These are phyloP conservation scores for Cutaneotrichosporon cutaneum DNA, from an alignment of 1,284 basidiomycete genomes.

Conservation along the genomic window DNA sequence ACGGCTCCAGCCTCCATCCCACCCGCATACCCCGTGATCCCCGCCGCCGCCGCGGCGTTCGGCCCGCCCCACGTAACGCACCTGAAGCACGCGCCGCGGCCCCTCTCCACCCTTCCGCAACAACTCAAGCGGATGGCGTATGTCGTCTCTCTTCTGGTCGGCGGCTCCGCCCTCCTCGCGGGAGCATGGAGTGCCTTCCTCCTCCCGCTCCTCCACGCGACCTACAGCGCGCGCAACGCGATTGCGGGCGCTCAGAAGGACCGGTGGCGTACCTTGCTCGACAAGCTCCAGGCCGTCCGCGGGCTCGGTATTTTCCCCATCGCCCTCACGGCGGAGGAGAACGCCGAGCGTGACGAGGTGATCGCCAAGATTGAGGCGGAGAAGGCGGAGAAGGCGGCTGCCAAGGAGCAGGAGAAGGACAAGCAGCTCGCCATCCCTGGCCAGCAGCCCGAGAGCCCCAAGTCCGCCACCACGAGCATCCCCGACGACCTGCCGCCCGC, in stretches of 20 bases:
- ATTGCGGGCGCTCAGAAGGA: constrained; percentile 41
- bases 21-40: not conserved
- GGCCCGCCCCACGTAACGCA: not conserved
- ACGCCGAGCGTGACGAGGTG: constrained; percentile 4
- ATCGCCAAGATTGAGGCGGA: constrained; percentile 10
- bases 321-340: not conserved
- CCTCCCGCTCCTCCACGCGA: constrained; percentile 48
- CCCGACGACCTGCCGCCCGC: constrained; percentile 7
- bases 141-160: constrained; percentile 45
- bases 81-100: constrained; percentile 13
- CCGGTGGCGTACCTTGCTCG: constrained; percentile 26
- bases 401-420: constrained; percentile 11
- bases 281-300: constrained; percentile 28
- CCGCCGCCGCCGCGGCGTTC: not conserved
- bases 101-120: constrained; percentile 15
- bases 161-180: constrained; percentile 38
- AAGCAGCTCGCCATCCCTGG: constrained; percentile 13
- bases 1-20: not conserved
- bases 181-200: constrained; percentile 46
- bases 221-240: constrained; percentile 46
- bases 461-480: constrained; percentile 2
- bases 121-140: constrained; percentile 41
- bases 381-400: constrained; percentile 8
- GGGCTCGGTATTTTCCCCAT: constrained; percentile 22
- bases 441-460: constrained; percentile 8